Percentiles rank a stretch among this genome's conserved stretches.
Evolutionary conservation across 768 basidiomycete species (phyloP).

Genomic region (Tubosaeta sp.): DNA sequence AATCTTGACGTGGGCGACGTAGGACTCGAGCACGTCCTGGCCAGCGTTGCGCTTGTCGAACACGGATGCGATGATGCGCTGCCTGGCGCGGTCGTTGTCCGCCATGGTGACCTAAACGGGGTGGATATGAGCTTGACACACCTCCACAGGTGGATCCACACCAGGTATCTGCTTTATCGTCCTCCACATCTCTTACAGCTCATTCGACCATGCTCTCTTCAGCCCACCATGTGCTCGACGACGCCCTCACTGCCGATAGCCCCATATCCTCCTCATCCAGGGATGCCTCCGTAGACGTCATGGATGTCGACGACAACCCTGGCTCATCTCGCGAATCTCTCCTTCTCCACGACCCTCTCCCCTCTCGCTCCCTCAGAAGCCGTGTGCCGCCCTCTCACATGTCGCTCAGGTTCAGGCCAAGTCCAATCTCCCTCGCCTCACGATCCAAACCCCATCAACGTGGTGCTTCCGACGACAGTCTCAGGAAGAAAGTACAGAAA

Average conservation of each 20-base stretch:
- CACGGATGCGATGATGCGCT: slow-evolving; percentile 77
- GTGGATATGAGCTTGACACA: not conserved
- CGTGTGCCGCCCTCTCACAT: slow-evolving; percentile 20
- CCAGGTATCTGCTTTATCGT: slow-evolving; percentile 13
- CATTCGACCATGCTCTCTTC: slow-evolving; percentile 1
- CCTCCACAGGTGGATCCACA: slow-evolving; percentile 9
- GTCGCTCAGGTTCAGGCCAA: slow-evolving; percentile 23
- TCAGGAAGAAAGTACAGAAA: slow-evolving; percentile 26
- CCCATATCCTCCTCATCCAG: slow-evolving; percentile 31
- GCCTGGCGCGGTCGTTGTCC: slow-evolving; percentile 48
- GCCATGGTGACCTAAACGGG: slow-evolving; percentile 29
- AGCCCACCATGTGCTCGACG: slow-evolving; percentile 27
- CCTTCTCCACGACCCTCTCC: slow-evolving; percentile 18
- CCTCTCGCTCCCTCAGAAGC: slow-evolving; percentile 28
- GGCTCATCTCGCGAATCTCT: slow-evolving; percentile 26
- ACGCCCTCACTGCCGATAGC: slow-evolving; percentile 25
- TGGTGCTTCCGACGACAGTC: slow-evolving; percentile 24
- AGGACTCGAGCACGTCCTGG: slow-evolving; percentile 68
- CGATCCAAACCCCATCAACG: slow-evolving; percentile 24
- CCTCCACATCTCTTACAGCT: not conserved
- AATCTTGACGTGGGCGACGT: slow-evolving; percentile 88
- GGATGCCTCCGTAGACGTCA: slow-evolving; percentile 29
- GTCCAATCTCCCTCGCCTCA: slow-evolving; percentile 20
- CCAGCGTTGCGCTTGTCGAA: slow-evolving; percentile 69
- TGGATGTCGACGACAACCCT: slow-evolving; percentile 23